Evolutionary conservation across 2,329 filamentous ascomycete genomes (phyloP).

Genomic region (Setomelanomma holmii): DNA sequence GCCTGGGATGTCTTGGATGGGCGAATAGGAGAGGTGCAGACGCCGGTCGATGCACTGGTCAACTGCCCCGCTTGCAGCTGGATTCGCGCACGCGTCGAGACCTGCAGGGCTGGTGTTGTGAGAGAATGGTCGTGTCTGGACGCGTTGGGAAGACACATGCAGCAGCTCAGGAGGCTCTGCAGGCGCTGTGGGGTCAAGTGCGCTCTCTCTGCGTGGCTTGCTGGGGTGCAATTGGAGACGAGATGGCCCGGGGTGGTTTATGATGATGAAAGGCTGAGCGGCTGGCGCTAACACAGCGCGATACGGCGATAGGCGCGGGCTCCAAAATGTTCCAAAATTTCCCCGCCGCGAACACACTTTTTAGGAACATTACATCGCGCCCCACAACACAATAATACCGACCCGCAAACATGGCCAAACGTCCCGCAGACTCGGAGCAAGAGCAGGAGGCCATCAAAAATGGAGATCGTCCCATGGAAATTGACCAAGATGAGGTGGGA

Average conservation of each 20-base stretch:
- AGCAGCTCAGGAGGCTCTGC: slow-evolving; percentile 14
- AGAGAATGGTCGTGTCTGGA: slow-evolving; percentile 10
- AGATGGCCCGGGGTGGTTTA: neutral
- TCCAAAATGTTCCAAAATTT: slow-evolving; percentile 7
- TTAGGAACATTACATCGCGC: slow-evolving; percentile 10
- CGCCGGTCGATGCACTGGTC: slow-evolving; percentile 27
- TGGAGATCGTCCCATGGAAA: slow-evolving; percentile 64
- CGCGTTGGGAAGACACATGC: slow-evolving; percentile 1
- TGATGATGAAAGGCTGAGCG: neutral
- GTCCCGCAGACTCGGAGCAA: slow-evolving; percentile 61
- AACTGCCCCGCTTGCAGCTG: slow-evolving; percentile 33
- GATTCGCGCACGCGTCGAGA: slow-evolving; percentile 39
- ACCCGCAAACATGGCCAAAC: slow-evolving; percentile 62
- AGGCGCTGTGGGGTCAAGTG: neutral
- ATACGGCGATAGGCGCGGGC: neutral
- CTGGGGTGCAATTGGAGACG: slow-evolving; percentile 7
- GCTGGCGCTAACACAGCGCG: slow-evolving; percentile 1
- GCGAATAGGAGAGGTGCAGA: slow-evolving; percentile 35
- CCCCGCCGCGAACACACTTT: slow-evolving; percentile 1
- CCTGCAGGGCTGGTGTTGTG: slow-evolving; percentile 13
- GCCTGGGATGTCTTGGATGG: slow-evolving; percentile 19
- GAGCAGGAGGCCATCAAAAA: slow-evolving; percentile 64
- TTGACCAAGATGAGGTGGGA: slow-evolving; percentile 57
- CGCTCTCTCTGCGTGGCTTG: neutral
- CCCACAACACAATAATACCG: slow-evolving; percentile 1